Conservation (phyloP, 2,329 filamentous ascomycete species). For the Ceratocystis cacaofunesta region DNA sequence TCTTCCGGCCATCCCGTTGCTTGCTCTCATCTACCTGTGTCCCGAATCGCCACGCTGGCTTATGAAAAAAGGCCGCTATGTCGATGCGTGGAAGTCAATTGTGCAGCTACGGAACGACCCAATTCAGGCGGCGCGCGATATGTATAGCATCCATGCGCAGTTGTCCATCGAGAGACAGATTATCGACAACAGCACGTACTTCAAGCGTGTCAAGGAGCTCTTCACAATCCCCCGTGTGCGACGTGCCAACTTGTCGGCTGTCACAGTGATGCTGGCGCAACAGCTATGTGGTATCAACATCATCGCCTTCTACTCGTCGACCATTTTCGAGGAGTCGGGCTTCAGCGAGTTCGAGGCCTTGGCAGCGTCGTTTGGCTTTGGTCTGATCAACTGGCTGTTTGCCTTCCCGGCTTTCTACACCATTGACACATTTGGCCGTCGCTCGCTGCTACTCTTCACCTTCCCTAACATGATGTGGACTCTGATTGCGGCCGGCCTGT, state of each 20-base stretch:
- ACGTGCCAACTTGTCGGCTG: slow-evolving; percentile 50
- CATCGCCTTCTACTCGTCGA: slow-evolving; percentile 35
- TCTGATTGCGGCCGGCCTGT: slow-evolving; percentile 31
- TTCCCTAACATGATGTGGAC: slow-evolving; percentile 53
- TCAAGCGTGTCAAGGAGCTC: slow-evolving; percentile 39
- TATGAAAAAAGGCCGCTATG: slow-evolving; percentile 44
- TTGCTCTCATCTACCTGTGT: slow-evolving; percentile 43
- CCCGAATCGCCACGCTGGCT: slow-evolving; percentile 53
- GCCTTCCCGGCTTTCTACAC: slow-evolving; percentile 53
- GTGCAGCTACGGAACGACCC: slow-evolving; percentile 40
- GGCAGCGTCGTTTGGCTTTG: slow-evolving; percentile 31
- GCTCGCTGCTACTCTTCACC: slow-evolving; percentile 46
- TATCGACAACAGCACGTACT: slow-evolving; percentile 29
- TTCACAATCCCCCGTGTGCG: slow-evolving; percentile 43
- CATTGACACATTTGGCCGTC: slow-evolving; percentile 51
- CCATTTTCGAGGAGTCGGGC: slow-evolving; percentile 32
- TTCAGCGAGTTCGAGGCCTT: slow-evolving; percentile 28
- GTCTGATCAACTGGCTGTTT: slow-evolving; percentile 47
- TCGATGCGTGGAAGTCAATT: slow-evolving; percentile 41
- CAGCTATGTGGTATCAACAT: slow-evolving; percentile 46
- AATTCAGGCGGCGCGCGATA: slow-evolving; percentile 45
- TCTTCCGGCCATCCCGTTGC: slow-evolving; percentile 46
- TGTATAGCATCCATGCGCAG: slow-evolving; percentile 40
- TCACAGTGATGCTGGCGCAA: slow-evolving; percentile 52
- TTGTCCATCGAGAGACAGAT: slow-evolving; percentile 24